Conservation (phyloP, 139 green algal genomes). For the Haematococcus sp. region DNA sequence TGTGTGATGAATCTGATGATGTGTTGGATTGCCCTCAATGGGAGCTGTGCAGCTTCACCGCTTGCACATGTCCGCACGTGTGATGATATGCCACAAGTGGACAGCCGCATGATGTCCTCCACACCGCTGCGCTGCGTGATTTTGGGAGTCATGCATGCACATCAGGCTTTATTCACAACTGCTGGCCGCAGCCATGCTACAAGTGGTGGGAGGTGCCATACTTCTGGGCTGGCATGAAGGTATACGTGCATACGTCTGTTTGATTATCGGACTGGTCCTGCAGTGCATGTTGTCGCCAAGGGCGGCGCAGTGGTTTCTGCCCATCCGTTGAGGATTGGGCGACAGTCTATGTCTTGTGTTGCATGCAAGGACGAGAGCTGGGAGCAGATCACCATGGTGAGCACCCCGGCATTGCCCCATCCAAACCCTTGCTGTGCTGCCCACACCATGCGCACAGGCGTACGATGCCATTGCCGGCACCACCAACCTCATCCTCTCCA, state of each 20-base stretch:
- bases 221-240: constrained; percentile 92
- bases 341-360: no score
- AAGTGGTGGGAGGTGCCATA: constrained; percentile 97
- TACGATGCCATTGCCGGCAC: constrained; percentile 91
- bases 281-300: no score
- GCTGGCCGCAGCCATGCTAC: constrained; percentile 88
- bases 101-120: background rate
- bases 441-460: constrained; percentile 44
- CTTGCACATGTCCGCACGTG: background rate
- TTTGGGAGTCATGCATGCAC: no score
- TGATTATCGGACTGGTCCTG: constrained; percentile 5
- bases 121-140: no score
- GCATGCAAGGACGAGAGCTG: no score
- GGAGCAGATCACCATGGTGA: no score
- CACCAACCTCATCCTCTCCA: constrained; percentile 71
- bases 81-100: background rate
- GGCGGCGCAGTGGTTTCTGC: no score
- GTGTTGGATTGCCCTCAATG: no score
- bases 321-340: no score
- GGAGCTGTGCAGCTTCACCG: background rate
- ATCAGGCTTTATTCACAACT: no score
- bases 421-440: no score
- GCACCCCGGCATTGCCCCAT: no score
- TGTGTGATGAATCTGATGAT: background rate
- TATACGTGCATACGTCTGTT: background rate